Percentiles rank a stretch among this genome's conserved stretches.
Evolutionary conservation across 2,329 filamentous ascomycete genomes (phyloP).

Genomic region (Incumbomyces lentus): DNA sequence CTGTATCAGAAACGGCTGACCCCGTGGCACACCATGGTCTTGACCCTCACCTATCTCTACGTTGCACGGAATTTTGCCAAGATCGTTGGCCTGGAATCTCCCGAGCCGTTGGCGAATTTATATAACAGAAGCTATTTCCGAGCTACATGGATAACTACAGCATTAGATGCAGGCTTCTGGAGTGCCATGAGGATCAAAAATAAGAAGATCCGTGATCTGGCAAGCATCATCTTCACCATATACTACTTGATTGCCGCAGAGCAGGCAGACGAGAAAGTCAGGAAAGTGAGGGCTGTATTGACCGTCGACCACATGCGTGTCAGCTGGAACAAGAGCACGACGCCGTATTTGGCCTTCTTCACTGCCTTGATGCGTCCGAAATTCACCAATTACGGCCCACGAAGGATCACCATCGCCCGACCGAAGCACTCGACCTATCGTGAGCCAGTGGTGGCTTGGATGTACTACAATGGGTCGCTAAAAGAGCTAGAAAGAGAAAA

Average conservation of each 20-base stretch:
- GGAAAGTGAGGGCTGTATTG: constrained; percentile 74
- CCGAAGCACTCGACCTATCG: constrained; percentile 71
- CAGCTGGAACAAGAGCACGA: constrained; percentile 90
- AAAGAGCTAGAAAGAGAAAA: constrained; percentile 65
- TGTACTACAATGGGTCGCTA: constrained; percentile 87
- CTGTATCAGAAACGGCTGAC: constrained; percentile 60
- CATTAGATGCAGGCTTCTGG: constrained; percentile 94
- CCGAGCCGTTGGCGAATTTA: constrained; percentile 86
- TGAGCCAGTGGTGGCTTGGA: constrained; percentile 74
- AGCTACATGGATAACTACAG: constrained; percentile 92
- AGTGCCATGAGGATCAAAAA: constrained; percentile 84
- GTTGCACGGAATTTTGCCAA: constrained; percentile 87
- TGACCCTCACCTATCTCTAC: constrained; percentile 86
- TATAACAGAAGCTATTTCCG: constrained; percentile 89
- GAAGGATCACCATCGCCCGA: constrained; percentile 72
- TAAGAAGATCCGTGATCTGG: constrained; percentile 71
- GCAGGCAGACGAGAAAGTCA: constrained; percentile 90
- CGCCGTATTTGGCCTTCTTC: constrained; percentile 69
- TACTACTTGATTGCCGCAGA: constrained; percentile 93
- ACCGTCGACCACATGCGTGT: constrained; percentile 87
- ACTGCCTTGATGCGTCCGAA: constrained; percentile 65
- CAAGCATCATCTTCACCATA: constrained; percentile 70
- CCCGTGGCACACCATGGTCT: constrained; percentile 77
- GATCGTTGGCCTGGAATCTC: constrained; percentile 78
- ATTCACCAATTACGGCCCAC: constrained; percentile 69